phyloP scores from a whole-genome alignment of 1,284 basidiomycete genomes.

The Apiotrichum montevideense region DNA sequence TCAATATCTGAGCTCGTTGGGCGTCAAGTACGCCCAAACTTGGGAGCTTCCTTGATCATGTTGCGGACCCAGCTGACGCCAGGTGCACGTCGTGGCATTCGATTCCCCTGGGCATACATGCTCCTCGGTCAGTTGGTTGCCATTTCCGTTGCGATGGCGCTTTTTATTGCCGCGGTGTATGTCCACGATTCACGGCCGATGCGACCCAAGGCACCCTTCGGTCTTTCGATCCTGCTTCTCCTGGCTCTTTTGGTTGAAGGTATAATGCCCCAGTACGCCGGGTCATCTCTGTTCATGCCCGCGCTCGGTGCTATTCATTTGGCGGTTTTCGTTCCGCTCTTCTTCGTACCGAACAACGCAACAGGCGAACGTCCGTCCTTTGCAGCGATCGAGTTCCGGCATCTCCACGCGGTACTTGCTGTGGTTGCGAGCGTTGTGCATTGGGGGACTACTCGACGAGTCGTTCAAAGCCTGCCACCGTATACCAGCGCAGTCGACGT shows the following conservation, averaged over 20 bases:
- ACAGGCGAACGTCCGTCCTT: background rate
- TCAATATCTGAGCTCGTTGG: too few species aligned
- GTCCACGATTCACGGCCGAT: conserved; percentile 37
- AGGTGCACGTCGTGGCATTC: conserved; percentile 53
- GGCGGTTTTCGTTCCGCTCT: conserved; percentile 55
- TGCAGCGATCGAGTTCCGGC: conserved; percentile 16
- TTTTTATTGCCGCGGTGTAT: conserved; percentile 60
- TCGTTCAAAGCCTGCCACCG: conserved; percentile 16
- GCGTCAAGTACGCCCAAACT: too few species aligned
- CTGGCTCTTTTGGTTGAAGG: conserved; percentile 53
- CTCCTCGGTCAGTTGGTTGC: conserved; percentile 67
- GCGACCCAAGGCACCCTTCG: conserved; percentile 18
- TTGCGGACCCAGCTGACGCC: conserved; percentile 3
- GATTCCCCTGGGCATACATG: conserved; percentile 64
- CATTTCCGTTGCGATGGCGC: conserved; percentile 61
- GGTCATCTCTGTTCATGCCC: conserved; percentile 52
- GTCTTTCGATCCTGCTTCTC: conserved; percentile 51
- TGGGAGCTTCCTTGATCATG: too few species aligned
- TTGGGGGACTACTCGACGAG: conserved; percentile 35
- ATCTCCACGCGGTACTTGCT: conserved; percentile 49
- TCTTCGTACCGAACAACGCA: conserved; percentile 16
- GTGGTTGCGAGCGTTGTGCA: conserved; percentile 46
- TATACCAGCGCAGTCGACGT: conserved; percentile 5
- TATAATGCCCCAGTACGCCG: conserved; percentile 52
- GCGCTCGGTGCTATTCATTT: conserved; percentile 62